Evolutionary conservation across 768 basidiomycete genomes (phyloP), one percentile per base, ranked within the genome.

Genomic region (Rubroboletus satanas): DNA sequence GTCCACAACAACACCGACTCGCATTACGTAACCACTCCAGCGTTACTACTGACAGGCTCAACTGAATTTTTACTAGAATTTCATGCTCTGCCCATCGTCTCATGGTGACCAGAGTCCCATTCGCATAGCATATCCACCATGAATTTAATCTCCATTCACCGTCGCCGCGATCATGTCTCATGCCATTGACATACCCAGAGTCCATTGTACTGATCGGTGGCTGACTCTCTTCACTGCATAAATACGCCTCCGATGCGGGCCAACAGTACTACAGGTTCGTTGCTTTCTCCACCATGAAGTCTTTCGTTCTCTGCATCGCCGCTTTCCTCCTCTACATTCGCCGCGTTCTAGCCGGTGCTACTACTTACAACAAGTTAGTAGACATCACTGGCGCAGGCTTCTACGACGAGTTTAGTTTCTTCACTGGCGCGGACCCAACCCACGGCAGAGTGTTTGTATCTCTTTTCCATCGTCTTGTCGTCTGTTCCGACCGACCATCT

Each of bases 381-480:
- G 80, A 75, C 52, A 71, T 76, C 61, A 64, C 71, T 14, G 84
- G 85, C 33, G 49, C 64, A 38, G 71, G 64, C 18, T 86, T 88
- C 60, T 74, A 80, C 54, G 67, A 70, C 35, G 65, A 73, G 5
- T 87, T 87, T 61, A 57, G 64, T 5, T 77, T 76, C 60, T 62
- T 82, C 61, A 72, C 73, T 18, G 77, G 81, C 38, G 15, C 78
- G 1, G 86, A 87, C 62, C 85, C 85, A 5, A 87, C 85, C 7
- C 74, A 84, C 57, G 85, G 85, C 29, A 75, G 84, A 49, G 86
- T 88, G 85, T 85, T 67, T 61, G 80, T 63, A 17, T 43, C 42
- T 29, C 7, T 42, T 8, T 17, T 21, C 17, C 15, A 5, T 14
- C 23, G 5, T 5, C 14, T 9, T 35, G 5, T 31, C 28, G 17